These are phyloP conservation scores for Pestalotiopsis sp. DNA, from an alignment of 2,329 filamentous ascomycete genomes.

Conservation along the genomic window DNA sequence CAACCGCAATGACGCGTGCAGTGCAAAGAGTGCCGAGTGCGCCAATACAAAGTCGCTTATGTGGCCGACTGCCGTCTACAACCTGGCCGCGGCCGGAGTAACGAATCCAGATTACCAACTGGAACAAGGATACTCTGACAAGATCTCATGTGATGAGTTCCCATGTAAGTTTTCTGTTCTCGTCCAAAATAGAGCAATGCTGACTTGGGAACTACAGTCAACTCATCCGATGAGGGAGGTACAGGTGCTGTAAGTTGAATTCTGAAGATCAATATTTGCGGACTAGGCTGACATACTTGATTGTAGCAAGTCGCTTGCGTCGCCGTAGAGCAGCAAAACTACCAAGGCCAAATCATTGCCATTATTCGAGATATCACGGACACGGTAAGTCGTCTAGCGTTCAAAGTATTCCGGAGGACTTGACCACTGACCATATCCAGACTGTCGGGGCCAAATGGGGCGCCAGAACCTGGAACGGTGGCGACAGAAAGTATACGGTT, in stretches of 20 bases:
- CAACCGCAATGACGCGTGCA: not conserved
- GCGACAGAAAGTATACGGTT: not conserved
- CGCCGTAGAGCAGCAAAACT: not conserved
- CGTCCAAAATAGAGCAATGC: not conserved
- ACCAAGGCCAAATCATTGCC: not conserved
- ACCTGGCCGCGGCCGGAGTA: not conserved
- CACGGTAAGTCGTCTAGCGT: not conserved
- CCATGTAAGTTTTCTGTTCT: not conserved
- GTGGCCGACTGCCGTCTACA: not conserved
- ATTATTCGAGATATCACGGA: not conserved
- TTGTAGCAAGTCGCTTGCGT: not conserved
- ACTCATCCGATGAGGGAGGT: not conserved
- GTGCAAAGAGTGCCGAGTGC: not conserved
- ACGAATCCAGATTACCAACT: not conserved
- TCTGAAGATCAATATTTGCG: not conserved
- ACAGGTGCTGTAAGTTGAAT: not conserved
- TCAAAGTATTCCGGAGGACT: not conserved
- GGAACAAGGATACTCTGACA: not conserved
- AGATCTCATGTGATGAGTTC: slow-evolving; percentile 1
- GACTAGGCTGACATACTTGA: not conserved
- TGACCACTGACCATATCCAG: not conserved
- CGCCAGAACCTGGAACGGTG: not conserved
- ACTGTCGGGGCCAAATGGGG: not conserved
- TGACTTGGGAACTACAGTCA: not conserved
- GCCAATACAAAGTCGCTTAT: not conserved